phyloP scores from a whole-genome alignment of 2,329 filamentous ascomycete species.

The Penicillium sp. region DNA sequence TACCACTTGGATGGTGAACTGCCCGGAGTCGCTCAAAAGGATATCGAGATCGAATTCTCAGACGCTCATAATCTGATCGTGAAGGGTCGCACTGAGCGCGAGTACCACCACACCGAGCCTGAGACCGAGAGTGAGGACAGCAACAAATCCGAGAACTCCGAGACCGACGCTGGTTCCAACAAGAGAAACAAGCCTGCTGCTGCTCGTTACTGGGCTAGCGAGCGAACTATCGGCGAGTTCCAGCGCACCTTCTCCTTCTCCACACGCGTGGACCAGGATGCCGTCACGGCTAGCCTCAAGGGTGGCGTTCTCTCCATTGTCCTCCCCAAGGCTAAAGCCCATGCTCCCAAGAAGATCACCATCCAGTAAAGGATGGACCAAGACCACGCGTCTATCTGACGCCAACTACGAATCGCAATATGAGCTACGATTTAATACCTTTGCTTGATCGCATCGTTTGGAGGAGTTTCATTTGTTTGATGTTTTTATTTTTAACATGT shows the following conservation, averaged over 20 bases:
- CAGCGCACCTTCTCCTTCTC: constrained; percentile 61
- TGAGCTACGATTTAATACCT: constrained; percentile 3
- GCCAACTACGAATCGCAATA: not conserved
- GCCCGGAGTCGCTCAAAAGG: constrained; percentile 48
- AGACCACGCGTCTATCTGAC: not conserved
- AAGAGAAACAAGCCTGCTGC: constrained; percentile 19
- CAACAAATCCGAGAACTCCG: constrained; percentile 14
- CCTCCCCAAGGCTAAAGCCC: constrained; percentile 57
- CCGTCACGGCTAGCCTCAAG: constrained; percentile 61
- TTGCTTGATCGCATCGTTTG: not conserved
- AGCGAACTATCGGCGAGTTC: constrained; percentile 61
- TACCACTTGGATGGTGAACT: constrained; percentile 52
- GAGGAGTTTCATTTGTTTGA: not conserved
- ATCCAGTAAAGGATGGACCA: constrained; percentile 50
- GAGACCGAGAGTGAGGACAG: constrained; percentile 49
- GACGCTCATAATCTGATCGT: constrained; percentile 50
- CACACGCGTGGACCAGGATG: constrained; percentile 57
- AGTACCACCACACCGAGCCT: constrained; percentile 37
- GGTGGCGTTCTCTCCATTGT: constrained; percentile 59
- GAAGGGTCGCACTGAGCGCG: constrained; percentile 44
- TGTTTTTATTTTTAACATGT: not conserved
- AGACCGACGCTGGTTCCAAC: constrained; percentile 13
- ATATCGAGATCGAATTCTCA: constrained; percentile 50
- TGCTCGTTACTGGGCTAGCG: constrained; percentile 59
- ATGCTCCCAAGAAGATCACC: constrained; percentile 53